phyloP scores from a whole-genome alignment of 2,329 filamentous ascomycete species.

The Colletotrichum sp. region DNA sequence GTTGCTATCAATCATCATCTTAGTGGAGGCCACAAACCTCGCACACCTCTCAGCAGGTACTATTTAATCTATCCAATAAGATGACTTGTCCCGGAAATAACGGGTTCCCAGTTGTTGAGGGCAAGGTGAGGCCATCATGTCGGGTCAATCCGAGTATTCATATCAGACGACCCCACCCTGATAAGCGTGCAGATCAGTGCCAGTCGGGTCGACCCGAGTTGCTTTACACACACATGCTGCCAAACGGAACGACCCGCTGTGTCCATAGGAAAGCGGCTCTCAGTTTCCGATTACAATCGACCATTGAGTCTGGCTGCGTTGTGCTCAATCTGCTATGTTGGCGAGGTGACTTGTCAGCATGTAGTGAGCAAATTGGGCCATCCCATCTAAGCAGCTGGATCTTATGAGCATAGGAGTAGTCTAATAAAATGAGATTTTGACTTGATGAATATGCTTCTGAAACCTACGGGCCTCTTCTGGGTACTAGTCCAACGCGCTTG shows the following conservation, averaged over 20 bases:
- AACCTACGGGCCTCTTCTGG: background rate
- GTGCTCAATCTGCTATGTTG: background rate
- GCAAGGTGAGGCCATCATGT: background rate
- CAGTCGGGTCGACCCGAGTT: background rate
- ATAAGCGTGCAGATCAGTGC: background rate
- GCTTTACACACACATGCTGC: background rate
- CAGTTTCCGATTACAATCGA: background rate
- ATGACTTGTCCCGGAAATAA: background rate
- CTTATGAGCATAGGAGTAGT: background rate
- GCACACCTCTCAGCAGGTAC: background rate
- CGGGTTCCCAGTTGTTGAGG: background rate
- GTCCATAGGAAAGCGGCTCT: background rate
- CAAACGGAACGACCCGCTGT: background rate
- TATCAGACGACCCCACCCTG: background rate
- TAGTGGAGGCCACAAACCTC: background rate
- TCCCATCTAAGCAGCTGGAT: background rate
- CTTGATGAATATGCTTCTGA: background rate
- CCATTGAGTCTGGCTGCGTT: background rate
- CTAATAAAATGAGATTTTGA: background rate
- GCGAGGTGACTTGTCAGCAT: background rate
- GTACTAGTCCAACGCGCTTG: accelerated
- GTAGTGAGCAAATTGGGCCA: background rate
- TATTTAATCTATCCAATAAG: background rate
- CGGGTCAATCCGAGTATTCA: background rate
- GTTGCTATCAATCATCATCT: background rate